phyloP scores from a whole-genome alignment of 306 rosid species.

The Pueraria montana region DNA sequence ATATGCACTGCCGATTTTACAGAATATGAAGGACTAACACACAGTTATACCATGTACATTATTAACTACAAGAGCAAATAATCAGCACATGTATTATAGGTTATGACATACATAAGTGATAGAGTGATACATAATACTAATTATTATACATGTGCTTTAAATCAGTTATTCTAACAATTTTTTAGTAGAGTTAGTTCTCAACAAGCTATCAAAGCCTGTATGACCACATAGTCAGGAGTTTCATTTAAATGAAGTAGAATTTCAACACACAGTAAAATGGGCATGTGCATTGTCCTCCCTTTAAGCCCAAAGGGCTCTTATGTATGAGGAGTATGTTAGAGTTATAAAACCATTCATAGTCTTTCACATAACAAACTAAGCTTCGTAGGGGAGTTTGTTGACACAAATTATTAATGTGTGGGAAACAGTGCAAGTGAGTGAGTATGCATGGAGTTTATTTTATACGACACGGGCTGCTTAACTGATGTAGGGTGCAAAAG shows the following conservation, averaged over 20 bases:
- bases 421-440: background rate
- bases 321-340: background rate
- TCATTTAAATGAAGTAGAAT: background rate
- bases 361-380: background rate
- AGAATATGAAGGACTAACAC: slow-evolving; percentile 8
- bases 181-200: background rate
- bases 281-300: background rate
- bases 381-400: background rate
- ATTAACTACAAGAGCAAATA: background rate
- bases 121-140: background rate
- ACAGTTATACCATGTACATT: background rate
- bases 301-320: slow-evolving; percentile 5
- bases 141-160: background rate
- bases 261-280: background rate
- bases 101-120: background rate
- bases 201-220: background rate
- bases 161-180: background rate
- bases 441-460: background rate
- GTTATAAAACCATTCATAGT: background rate
- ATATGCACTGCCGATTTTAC: background rate
- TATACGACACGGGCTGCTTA: background rate
- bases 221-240: background rate
- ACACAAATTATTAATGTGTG: background rate
- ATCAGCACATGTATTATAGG: background rate
- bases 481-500: background rate